Conservation (phyloP, 371 early-diverging fungal genomes). For the Rhizoclosmatium hyalinum region DNA sequence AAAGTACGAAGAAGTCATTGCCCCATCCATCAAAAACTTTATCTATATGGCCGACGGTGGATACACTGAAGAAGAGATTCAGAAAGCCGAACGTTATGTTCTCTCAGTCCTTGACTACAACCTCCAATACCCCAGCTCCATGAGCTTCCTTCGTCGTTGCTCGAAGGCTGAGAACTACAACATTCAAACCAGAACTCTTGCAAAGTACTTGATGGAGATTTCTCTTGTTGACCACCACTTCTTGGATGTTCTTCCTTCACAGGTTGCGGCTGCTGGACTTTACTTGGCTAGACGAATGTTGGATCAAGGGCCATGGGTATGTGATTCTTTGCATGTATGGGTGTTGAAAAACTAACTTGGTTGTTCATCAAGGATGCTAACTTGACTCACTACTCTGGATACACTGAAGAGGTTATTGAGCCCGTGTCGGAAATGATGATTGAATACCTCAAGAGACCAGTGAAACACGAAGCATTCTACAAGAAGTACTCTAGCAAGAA, state of each 20-base stretch:
- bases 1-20: constrained; percentile 96
- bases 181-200: constrained; percentile 85
- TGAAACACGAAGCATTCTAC: constrained; percentile 71
- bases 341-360: not conserved
- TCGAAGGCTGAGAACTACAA: constrained; percentile 91
- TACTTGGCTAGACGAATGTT: constrained; percentile 92
- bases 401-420: constrained; percentile 70
- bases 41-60: constrained; percentile 79
- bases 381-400: constrained; percentile 77
- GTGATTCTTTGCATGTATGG: constrained; percentile 11
- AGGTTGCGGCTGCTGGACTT: constrained; percentile 83
- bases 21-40: constrained; percentile 83
- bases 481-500: constrained; percentile 80
- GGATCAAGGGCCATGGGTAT: constrained; percentile 78
- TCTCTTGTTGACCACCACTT: constrained; percentile 87
- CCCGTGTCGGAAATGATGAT: constrained; percentile 71
- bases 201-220: constrained; percentile 97
- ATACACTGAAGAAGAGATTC: constrained; percentile 80
- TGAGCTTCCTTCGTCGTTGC: constrained; percentile 88
- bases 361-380: constrained; percentile 55
- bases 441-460: constrained; percentile 65
- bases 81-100: constrained; percentile 88
- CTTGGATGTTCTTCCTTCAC: constrained; percentile 75
- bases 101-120: constrained; percentile 83
- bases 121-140: constrained; percentile 84